A percentile compares a stretch with the other conserved stretches of the same genome.
Evolutionary conservation across 371 early-diverging fungal species (phyloP).

Genomic region (Actinomortierella ambigua): DNA sequence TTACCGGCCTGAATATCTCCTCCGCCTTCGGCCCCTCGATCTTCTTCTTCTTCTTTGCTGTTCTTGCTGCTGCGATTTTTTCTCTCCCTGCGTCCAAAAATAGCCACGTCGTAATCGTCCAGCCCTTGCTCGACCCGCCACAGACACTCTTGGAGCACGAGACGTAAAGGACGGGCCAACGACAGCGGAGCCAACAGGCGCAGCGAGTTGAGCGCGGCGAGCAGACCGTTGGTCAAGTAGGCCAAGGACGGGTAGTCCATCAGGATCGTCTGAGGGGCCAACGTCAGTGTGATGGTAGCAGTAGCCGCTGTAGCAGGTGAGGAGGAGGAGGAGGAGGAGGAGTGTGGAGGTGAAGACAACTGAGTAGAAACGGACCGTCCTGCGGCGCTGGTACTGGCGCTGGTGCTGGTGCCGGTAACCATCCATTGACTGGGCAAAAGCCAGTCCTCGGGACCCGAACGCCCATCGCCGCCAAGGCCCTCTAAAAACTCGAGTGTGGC

Average conservation of each 20-base stretch:
- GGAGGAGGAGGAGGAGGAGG: constrained; percentile 8
- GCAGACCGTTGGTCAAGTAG: constrained; percentile 69
- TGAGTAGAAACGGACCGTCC: constrained; percentile 16
- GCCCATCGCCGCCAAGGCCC: constrained; percentile 41
- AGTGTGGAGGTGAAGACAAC: constrained; percentile 12
- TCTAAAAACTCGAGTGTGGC: constrained; percentile 54
- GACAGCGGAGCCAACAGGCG: constrained; percentile 66
- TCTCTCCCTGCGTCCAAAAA: constrained; percentile 40
- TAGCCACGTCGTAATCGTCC: constrained; percentile 48
- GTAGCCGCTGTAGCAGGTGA: not conserved
- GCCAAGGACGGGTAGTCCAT: constrained; percentile 74
- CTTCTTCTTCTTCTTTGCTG: not conserved
- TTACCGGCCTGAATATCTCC: constrained; percentile 7
- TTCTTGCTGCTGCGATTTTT: no score
- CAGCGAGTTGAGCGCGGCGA: constrained; percentile 69
- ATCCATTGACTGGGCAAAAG: constrained; percentile 57
- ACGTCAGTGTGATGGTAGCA: constrained; percentile 9
- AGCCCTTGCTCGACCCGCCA: constrained; percentile 46
- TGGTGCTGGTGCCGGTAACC: constrained; percentile 29
- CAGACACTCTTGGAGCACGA: constrained; percentile 31
- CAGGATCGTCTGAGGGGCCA: constrained; percentile 63
- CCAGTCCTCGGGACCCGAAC: constrained; percentile 39
- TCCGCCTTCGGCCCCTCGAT: not conserved
- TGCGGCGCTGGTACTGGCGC: constrained; percentile 13
- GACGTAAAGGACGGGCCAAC: constrained; percentile 35